These are phyloP conservation scores for Fusarium duplospermum DNA, from an alignment of 2,329 filamentous ascomycete species.

Conservation along the genomic window DNA sequence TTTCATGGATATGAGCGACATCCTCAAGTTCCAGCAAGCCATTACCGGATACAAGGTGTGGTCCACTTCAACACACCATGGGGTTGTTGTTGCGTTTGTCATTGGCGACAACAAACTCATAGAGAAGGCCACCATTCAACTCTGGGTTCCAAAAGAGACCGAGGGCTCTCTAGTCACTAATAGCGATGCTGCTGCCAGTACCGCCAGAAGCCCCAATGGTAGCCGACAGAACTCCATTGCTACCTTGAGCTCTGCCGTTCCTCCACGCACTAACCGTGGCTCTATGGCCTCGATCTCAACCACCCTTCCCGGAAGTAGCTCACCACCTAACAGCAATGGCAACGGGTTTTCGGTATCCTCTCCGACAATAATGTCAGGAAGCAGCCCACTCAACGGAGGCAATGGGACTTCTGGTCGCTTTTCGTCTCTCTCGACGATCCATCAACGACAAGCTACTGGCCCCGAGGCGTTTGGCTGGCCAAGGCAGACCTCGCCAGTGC, in stretches of 20 bases:
- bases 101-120: slow-evolving; percentile 39
- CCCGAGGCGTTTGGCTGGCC: slow-evolving; percentile 31
- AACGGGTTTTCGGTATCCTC: slow-evolving; percentile 12
- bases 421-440: slow-evolving; percentile 33
- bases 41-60: slow-evolving; percentile 49
- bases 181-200: slow-evolving; percentile 37
- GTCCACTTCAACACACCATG: slow-evolving; percentile 43
- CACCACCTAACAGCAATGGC: not conserved
- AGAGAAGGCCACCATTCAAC: slow-evolving; percentile 47
- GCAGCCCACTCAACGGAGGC: not conserved
- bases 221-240: slow-evolving; percentile 34
- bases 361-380: not conserved
- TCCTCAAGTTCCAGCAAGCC: slow-evolving; percentile 49
- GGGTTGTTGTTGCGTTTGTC: slow-evolving; percentile 46
- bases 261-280: slow-evolving; percentile 5
- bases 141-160: slow-evolving; percentile 48
- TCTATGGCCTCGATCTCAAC: not conserved
- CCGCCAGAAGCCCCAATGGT: slow-evolving; percentile 1
- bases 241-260: slow-evolving; percentile 8
- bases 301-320: not conserved
- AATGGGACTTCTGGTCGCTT: slow-evolving; percentile 8
- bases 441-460: slow-evolving; percentile 31
- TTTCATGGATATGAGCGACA: slow-evolving; percentile 42
- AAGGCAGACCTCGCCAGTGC: slow-evolving; percentile 28
- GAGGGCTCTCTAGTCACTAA: slow-evolving; percentile 45